Evolutionary conservation across 768 basidiomycete species (phyloP).

Genomic region (Panellus pusillus): DNA sequence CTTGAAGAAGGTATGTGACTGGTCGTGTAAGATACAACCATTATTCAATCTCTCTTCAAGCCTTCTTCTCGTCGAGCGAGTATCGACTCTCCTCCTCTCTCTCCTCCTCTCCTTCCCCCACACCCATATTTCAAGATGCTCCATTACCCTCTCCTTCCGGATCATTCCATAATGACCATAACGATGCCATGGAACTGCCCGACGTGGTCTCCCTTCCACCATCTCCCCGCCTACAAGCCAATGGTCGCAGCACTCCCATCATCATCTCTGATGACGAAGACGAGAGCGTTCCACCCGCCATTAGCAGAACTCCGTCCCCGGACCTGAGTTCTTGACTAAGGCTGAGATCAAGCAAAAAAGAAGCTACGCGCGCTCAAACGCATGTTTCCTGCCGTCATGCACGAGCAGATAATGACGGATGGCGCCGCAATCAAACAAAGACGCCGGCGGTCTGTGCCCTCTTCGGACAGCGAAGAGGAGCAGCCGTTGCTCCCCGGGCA

Average conservation of each 20-base stretch:
- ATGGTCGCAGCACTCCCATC: conserved; percentile 1
- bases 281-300: background rate
- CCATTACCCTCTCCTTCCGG: background rate
- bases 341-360: conserved; percentile 29
- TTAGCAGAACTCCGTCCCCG: background rate
- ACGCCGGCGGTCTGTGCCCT: conserved; percentile 15
- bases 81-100: background rate
- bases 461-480: conserved; percentile 35
- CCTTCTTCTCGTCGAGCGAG: background rate
- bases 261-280: conserved; percentile 12
- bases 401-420: conserved; percentile 34
- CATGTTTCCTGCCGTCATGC: conserved; percentile 59
- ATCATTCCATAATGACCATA: background rate
- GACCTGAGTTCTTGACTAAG: conserved; percentile 21
- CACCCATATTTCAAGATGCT: conserved; percentile 3
- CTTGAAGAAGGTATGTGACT: conserved; percentile 1
- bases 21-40: background rate
- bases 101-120: background rate
- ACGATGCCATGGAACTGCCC: conserved; percentile 8
- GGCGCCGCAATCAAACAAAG: conserved; percentile 15
- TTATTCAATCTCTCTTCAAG: background rate
- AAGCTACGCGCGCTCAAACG: conserved; percentile 39
- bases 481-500: conserved; percentile 52
- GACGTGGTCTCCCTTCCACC: background rate
- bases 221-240: background rate